Conservation (phyloP, 108 stramenopile species). For the Heterococcus sp. region DNA sequence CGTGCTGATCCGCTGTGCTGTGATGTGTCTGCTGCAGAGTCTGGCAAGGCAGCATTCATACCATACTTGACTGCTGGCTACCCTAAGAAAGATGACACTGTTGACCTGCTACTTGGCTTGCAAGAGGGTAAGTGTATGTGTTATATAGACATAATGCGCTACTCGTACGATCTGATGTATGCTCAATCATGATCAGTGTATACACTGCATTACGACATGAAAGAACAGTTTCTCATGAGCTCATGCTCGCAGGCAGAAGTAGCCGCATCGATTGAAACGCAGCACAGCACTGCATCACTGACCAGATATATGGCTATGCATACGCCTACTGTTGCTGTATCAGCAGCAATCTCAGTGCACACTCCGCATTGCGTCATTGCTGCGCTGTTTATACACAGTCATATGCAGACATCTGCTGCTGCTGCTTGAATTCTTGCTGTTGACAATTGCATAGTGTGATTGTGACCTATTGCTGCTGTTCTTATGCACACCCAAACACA, state of each 20-base stretch:
- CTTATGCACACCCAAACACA: not conserved
- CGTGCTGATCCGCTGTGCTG: too few relatives aligned
- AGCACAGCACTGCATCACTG: not conserved
- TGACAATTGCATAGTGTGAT: not conserved
- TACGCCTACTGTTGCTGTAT: not conserved
- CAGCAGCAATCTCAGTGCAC: not conserved
- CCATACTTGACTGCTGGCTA: slow-evolving; percentile 51
- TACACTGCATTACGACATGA: not conserved
- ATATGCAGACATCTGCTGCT: not conserved
- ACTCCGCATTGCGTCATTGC: not conserved
- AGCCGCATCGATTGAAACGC: not conserved
- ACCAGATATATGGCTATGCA: not conserved
- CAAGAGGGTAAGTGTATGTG: not conserved
- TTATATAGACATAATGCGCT: not conserved
- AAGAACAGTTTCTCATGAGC: not conserved
- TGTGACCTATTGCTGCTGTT: not conserved
- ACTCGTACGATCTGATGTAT: not conserved
- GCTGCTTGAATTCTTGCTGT: not conserved
- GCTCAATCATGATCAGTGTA: not conserved
- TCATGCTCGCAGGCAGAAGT: not conserved
- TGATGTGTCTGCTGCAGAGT: not conserved
- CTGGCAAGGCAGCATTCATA: slow-evolving; percentile 36
- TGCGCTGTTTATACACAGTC: not conserved
- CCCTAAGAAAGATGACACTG: slow-evolving; percentile 68
- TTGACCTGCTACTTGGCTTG: slow-evolving; percentile 75